Evolutionary conservation across 345 rosid species (phyloP).

Genomic region (Aurinia saxatilis): DNA sequence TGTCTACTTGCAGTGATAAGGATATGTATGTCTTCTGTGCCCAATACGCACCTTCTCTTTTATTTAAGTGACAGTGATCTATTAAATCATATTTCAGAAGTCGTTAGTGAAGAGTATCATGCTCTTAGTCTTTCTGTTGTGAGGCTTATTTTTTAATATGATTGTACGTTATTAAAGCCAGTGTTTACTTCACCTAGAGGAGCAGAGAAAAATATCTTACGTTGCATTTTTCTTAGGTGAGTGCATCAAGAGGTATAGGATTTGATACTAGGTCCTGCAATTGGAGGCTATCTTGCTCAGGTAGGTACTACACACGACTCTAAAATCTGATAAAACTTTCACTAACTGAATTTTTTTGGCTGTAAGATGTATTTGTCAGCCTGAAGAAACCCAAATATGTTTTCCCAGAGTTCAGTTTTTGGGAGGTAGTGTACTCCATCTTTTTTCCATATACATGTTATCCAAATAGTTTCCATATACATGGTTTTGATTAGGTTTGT

Average conservation of each 20-base stretch:
- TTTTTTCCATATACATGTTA: background rate
- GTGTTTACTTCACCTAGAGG: background rate
- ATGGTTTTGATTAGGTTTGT: no score
- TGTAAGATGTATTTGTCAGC: conserved; percentile 36
- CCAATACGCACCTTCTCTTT: background rate
- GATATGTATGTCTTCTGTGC: conserved; percentile 25
- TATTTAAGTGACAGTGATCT: background rate
- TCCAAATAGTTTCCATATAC: background rate
- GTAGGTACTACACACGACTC: conserved; percentile 21
- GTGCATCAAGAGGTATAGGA: conserved; percentile 76
- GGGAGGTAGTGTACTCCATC: conserved; percentile 43
- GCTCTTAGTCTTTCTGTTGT: conserved; percentile 70
- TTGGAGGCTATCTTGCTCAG: conserved; percentile 85
- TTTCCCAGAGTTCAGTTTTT: conserved; percentile 44
- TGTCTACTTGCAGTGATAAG: conserved; percentile 61
- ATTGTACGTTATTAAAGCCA: background rate
- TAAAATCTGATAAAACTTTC: background rate
- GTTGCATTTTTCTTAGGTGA: conserved; percentile 36
- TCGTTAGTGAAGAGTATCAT: conserved; percentile 56
- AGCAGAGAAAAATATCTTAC: background rate
- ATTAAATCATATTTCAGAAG: conserved; percentile 35
- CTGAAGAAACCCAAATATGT: conserved; percentile 54
- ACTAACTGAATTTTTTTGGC: background rate
- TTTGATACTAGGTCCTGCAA: conserved; percentile 72
- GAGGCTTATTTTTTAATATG: conserved; percentile 19